Base-by-base conservation (phyloP, 306 rosid species). In the Vigna radiata region DNA sequence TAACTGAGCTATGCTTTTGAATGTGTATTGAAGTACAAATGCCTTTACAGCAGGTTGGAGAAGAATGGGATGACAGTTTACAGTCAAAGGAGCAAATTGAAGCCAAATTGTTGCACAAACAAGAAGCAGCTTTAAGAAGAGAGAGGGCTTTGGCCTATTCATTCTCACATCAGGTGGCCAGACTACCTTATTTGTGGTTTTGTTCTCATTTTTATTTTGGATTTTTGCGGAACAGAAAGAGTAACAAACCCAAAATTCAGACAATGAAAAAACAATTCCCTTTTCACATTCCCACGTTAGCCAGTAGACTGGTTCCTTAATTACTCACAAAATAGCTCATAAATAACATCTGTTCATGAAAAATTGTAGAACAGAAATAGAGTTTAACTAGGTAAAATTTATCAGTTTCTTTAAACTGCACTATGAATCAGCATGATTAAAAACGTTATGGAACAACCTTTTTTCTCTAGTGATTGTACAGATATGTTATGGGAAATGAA, bases 131-230 rank as follows among this genome's bases (percentile, higher is more conserved):
- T 15, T 50, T 85, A 16, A 88, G 93, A 86, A 91, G 98, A 83
- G 96, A 94, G 77, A 94, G 86, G 70, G 94, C 98, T 2, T 64
- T 94, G 91, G 96, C 98, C 18, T 94, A 94, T 84, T 86, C 98
- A 70, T 90, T 79, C 76, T 81, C 96, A 67, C 97, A 87, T 85
- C 97, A 94, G 94, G 98, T 93, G 79, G 21, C 46, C 44, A 29
- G 70, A 54, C 47, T 33, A 67, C 55, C 55, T 52, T 12, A 33
- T 53, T 18, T 36, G 14, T 36, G 50, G 29, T 6, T 46, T 4
- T 2, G 44, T 8, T 54, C 10, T 54, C 72, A 16, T 27, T 58
- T 75, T 16, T 39, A 11, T 27, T 64, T 68, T 76, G 65, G 54
- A 36, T 48, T 68, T 21, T 68, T 25, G 17, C 39, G 33, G 43